Evolutionary conservation across 2,329 filamentous ascomycete species (phyloP).

Genomic region (Trichophyton schoenleinii): DNA sequence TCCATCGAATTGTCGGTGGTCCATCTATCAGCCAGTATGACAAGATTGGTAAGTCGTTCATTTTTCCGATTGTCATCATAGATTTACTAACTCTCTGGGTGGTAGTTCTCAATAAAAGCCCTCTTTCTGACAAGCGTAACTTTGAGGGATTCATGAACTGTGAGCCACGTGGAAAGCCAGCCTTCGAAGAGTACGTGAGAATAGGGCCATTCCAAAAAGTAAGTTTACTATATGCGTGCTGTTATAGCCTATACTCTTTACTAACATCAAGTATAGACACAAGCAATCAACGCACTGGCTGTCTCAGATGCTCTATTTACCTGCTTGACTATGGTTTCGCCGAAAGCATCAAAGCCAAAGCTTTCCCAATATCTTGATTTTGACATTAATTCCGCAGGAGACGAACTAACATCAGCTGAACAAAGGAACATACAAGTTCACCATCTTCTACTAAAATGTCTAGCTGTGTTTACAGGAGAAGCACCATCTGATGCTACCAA

Average conservation of each 20-base stretch:
- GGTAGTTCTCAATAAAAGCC: slow-evolving; percentile 22
- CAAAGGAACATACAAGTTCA: slow-evolving; percentile 25
- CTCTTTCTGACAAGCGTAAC: slow-evolving; percentile 24
- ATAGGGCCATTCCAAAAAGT: slow-evolving; percentile 29
- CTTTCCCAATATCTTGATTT: slow-evolving; percentile 1
- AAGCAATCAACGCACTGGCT: slow-evolving; percentile 25
- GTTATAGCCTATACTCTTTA: background rate
- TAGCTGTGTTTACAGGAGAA: slow-evolving; percentile 10
- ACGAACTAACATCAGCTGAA: slow-evolving; percentile 26
- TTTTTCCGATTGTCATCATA: background rate
- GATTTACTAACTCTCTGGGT: slow-evolving; percentile 1
- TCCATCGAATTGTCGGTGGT: slow-evolving; percentile 29
- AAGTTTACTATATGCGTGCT: slow-evolving; percentile 7
- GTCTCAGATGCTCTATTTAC: slow-evolving; percentile 27
- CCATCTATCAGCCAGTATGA: slow-evolving; percentile 25
- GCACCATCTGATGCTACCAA: background rate
- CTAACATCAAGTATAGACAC: slow-evolving; percentile 17
- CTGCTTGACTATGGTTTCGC: slow-evolving; percentile 18
- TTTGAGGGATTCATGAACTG: slow-evolving; percentile 32
- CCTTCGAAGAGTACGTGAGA: slow-evolving; percentile 29
- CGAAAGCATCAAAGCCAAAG: background rate
- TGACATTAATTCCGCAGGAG: slow-evolving; percentile 14
- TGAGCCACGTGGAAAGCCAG: slow-evolving; percentile 23
- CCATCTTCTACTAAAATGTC: slow-evolving; percentile 22
- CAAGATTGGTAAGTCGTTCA: slow-evolving; percentile 24